Base-by-base conservation (phyloP, 345 rosid species). In the Sonneratia alba region DNA sequence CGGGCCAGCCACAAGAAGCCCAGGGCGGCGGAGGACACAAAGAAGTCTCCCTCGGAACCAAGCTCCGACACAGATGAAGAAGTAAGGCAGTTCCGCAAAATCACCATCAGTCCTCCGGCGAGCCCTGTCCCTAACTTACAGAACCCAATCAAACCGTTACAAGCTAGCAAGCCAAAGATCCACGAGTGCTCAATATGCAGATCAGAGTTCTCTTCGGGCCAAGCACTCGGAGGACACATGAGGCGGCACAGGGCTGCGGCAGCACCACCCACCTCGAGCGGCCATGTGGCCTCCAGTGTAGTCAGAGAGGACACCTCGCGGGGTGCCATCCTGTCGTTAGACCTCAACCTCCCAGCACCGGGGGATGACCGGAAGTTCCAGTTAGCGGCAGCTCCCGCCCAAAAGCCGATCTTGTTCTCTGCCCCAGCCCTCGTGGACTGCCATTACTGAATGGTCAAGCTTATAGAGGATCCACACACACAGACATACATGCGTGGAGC, bases 211-310 rank as follows among this genome's bases (percentile, higher is more conserved):
- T 75, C 79, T 14, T 92, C 98, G 0, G 99, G 99, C 3, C 99
- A 96, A 83, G 99, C 99, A 2, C 86, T 96, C 4, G 99, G 99
- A 1, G 98, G 99, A 13, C 99, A 96, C 83, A 96, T 96, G 98
- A 89, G 99, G 73, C 81, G 99, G 78, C 99, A 96, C 57, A 85
- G 98, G 65, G 73, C 89, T 7, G 73, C 70, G 19, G 68, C 79
- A 0, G 77, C 82, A 2, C 71, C 72, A 3, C 32, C 74, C 32
- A 22, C 79, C 68, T 7, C 32, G 10, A 32, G 37, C 45, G 45
- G 45, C 45, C 32, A 27, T 27, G 32, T 32, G 57, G 34, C 38
- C 36, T 55, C 12, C 32, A 27, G 32, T 27, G 32, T 27, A 27
- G 32, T 32, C 24, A 22, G 27, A 11, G 72, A 68, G 27, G 72